These are phyloP conservation scores for Arthrobotrys entomopaga DNA, from an alignment of 2,329 filamentous ascomycete genomes.

Conservation along the genomic window DNA sequence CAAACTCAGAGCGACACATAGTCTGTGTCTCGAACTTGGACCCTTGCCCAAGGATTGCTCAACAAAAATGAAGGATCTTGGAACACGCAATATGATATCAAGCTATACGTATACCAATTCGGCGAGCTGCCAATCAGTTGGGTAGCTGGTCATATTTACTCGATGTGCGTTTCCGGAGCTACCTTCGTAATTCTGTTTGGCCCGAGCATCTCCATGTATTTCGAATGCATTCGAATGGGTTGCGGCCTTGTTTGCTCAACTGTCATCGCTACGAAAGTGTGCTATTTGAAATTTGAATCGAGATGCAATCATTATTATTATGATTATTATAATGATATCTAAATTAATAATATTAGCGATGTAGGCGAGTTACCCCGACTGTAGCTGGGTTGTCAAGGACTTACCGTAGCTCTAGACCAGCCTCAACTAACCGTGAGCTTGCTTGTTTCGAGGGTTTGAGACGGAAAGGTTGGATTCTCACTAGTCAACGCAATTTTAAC, in stretches of 20 bases:
- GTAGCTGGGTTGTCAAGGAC: neutral
- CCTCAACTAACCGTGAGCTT: neutral
- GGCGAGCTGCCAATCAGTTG: neutral
- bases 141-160: neutral
- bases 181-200: constrained; percentile 13
- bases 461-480: constrained; percentile 20
- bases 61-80: constrained; percentile 7
- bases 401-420: neutral
- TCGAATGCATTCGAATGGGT: constrained; percentile 4
- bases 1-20: too few species aligned
- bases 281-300: neutral
- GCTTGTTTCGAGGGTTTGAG: constrained; percentile 18
- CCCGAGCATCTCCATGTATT: neutral
- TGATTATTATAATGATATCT: neutral
- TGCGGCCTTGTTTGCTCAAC: constrained; percentile 1
- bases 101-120: neutral
- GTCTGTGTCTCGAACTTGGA: neutral
- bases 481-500: constrained; percentile 39
- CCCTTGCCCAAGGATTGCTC: constrained; percentile 2
- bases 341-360: constrained; percentile 17
- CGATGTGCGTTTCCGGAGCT: neutral
- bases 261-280: neutral
- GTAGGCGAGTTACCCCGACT: neutral
- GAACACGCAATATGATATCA: constrained; percentile 1
- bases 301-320: neutral